Evolutionary conservation across 75 land plant genomes (phyloP), one percentile per base, ranked within the genome.

Genomic region (Isoetes taiwanensis): DNA sequence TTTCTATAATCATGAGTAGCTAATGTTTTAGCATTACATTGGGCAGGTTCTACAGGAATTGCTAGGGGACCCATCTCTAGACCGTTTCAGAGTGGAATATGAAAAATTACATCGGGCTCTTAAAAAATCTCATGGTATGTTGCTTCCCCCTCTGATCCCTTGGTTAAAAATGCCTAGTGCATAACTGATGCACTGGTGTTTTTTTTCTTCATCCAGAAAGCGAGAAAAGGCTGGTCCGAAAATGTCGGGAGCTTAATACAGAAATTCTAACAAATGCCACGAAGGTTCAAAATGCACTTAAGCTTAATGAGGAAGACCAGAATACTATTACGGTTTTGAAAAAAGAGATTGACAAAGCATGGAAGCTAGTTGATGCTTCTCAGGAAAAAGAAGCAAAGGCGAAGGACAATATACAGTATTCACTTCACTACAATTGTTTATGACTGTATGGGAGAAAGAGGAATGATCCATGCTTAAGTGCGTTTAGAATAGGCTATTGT

Each of bases 21-120:
- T n/a, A n/a, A n/a, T 54, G 28, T 28, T 52, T 26, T 62, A 9
- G 32, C 9, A 3, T 48, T 62, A 37, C 61, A 5, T 24, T n/a
- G n/a, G n/a, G 50, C 43, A 68, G 71, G 66, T 68, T 68, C 42
- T 68, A 21, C 66, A 52, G 30, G 65, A 68, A 23, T 32, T 68
- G 28, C 71, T 61, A 40, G 57, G 53, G 33, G 71, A 68, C n/a
- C 61, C 28, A 31, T 29, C 33, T 37, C 43, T 68, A 8, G 71
- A 68, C 32, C 64, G 71, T 14, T 68, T 68, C 42, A 41, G 71
- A 25, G 57, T 10, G 6, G 71, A 68, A 30, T 68, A 68, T 55
- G 71, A 68, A 32, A 68, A 68, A 39, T 48, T 68, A 8, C 71
- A 68, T 52, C 34, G 71, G 25, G 71, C 71, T 2, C 12, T 68